Percentiles rank a stretch among this genome's conserved stretches.
Conservation (phyloP, 2,329 filamentous ascomycete genomes). For the Nemania serpens region DNA sequence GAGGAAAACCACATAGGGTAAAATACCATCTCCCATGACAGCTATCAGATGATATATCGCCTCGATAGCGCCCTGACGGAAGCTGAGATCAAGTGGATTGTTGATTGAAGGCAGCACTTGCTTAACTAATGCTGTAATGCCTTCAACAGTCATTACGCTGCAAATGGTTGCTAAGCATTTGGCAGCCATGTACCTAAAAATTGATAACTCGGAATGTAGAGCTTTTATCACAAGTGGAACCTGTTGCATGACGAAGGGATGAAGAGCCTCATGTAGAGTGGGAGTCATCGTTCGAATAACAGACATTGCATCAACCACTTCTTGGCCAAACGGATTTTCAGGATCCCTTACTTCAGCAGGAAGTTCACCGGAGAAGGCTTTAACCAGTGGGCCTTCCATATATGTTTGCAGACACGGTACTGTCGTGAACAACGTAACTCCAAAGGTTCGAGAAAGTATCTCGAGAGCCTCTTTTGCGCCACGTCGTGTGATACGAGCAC, state of each 20-base stretch:
- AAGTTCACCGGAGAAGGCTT: constrained; percentile 73
- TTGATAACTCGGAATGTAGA: constrained; percentile 83
- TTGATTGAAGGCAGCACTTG: constrained; percentile 89
- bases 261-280: constrained; percentile 76
- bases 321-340: constrained; percentile 79
- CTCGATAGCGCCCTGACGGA: constrained; percentile 92
- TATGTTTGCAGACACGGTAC: constrained; percentile 81
- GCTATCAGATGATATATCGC: constrained; percentile 96
- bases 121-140: constrained; percentile 94
- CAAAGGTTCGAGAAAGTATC: constrained; percentile 81
- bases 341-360: constrained; percentile 75
- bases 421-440: constrained; percentile 74
- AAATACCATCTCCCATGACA: constrained; percentile 94
- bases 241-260: constrained; percentile 80
- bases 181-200: constrained; percentile 94
- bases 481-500: constrained; percentile 85
- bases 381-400: constrained; percentile 79
- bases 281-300: constrained; percentile 90
- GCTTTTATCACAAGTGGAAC: constrained; percentile 87
- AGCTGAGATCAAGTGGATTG: constrained; percentile 85
- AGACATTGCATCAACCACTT: constrained; percentile 92
- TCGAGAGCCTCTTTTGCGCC: constrained; percentile 95
- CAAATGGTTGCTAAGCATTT: constrained; percentile 98
- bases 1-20: constrained; percentile 98
- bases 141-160: constrained; percentile 92